Evolutionary conservation across 2,329 filamentous ascomycete genomes (phyloP), one percentile per base, ranked within the genome.

Genomic region (Cryphonectria nitschkei): DNA sequence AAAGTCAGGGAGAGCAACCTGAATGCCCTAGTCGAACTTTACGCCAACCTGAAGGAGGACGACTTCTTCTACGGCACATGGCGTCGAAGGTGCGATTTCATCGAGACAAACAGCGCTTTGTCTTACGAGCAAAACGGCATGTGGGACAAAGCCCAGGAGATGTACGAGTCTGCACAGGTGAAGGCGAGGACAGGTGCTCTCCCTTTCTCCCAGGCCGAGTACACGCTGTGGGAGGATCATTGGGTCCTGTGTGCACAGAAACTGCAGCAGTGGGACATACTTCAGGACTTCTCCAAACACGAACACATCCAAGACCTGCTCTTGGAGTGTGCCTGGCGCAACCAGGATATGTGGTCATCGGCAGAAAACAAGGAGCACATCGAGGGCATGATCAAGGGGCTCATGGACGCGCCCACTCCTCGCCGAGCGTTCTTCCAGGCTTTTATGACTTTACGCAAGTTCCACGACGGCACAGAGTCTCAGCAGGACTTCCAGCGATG

Each of bases 191-290:
- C 95, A 0, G 96, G 95, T 67, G 93, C 95, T n/a, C 90, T 98
- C 73, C 95, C 96, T 0, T 98, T 98, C 80, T 97, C 95, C 0
- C 93, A 97, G 76, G 94, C 92, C 43, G 96, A 99, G 81, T 99
- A 99, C 81, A 98, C 97, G 89, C 88, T 99, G 0, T 99, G 96
- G 96, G 96, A 99, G 81, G 96, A 99, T 78, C 97, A 99, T 76
- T 99, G 96, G 96, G 91, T 99, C 58, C 87, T 98, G 65, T 99
- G 96, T 80, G 96, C 95, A 0, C 94, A 98, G 82, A 99, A 99
- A 82, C 86, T 99, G 62, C 97, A 99, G 80, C 97, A 99, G 79
- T 99, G 96, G 96, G 96, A 99, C 76, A 95, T 99, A 70, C 82
- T 99, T 46, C 94, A 94, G 73, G 97, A 99, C 76, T 98, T 98